A percentile compares a stretch with the other conserved stretches of the same genome.
phyloP scores from a whole-genome alignment of 169 alveolate species.

The Cryptosporidium sp. region DNA sequence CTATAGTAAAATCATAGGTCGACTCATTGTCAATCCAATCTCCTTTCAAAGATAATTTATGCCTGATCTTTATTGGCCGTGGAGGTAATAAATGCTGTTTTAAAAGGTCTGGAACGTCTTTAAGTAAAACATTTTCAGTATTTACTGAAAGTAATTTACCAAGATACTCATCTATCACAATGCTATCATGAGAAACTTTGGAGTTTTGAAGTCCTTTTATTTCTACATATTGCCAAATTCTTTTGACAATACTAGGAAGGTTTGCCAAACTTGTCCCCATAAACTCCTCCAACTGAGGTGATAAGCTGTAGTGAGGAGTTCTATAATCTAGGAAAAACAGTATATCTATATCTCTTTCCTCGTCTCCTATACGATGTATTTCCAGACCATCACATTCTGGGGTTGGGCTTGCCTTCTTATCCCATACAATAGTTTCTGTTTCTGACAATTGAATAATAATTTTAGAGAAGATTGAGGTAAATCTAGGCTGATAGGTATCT shows the following conservation, averaged over 20 bases:
- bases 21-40: constrained; percentile 75
- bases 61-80: constrained; percentile 48
- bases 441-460: constrained; percentile 71
- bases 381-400: constrained; percentile 80
- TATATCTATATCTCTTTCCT: constrained; percentile 74
- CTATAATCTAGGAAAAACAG: constrained; percentile 73
- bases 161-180: constrained; percentile 23
- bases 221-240: constrained; percentile 77
- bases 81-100: constrained; percentile 64
- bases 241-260: constrained; percentile 68
- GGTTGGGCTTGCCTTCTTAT: constrained; percentile 68
- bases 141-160: constrained; percentile 10
- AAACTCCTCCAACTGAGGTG: constrained; percentile 64
- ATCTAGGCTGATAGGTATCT: constrained; percentile 58
- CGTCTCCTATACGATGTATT: constrained; percentile 74
- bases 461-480: constrained; percentile 75
- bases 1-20: constrained; percentile 69
- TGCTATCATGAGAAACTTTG: constrained; percentile 49
- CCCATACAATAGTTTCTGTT: constrained; percentile 77
- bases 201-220: constrained; percentile 74
- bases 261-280: constrained; percentile 74
- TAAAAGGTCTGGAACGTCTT: constrained; percentile 50
- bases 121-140: constrained; percentile 21
- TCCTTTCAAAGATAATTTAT: constrained; percentile 38
- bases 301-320: constrained; percentile 75